Evolutionary conservation across 345 rosid species (phyloP).

Genomic region (Lenwebbia sp.): DNA sequence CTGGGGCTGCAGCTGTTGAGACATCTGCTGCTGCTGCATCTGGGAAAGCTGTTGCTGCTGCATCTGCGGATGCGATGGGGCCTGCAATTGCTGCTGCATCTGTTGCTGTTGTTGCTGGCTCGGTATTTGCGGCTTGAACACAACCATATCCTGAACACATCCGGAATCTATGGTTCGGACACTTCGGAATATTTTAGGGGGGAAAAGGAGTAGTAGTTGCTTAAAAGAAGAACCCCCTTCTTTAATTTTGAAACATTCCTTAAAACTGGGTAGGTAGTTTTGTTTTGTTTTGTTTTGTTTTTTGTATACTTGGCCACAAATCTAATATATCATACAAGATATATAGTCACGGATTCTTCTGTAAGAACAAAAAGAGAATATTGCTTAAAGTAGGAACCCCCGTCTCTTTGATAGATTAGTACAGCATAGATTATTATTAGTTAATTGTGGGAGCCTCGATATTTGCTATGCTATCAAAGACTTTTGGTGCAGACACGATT

Average conservation of each 20-base stretch:
- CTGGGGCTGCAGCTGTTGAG: slow-evolving; percentile 31
- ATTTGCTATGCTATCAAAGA: neutral
- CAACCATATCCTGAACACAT: slow-evolving; percentile 77
- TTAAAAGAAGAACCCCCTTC: neutral
- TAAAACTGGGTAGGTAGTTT: neutral
- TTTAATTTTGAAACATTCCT: neutral
- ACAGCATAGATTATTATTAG: neutral
- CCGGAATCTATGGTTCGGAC: neutral
- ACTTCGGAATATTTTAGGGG: neutral
- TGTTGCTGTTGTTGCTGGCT: slow-evolving; percentile 38
- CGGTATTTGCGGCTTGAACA: slow-evolving; percentile 78
- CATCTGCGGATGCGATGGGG: slow-evolving; percentile 11
- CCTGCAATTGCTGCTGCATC: slow-evolving; percentile 16
- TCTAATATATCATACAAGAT: neutral
- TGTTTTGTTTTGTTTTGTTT: neutral
- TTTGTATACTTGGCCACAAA: neutral
- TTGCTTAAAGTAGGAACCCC: neutral
- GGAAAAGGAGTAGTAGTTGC: neutral
- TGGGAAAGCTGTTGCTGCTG: slow-evolving; percentile 18
- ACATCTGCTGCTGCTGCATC: slow-evolving; percentile 23
- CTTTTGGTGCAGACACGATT: neutral
- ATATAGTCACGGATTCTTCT: neutral
- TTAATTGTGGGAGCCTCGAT: neutral
- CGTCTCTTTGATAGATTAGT: neutral
- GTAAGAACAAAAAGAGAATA: neutral